Evolutionary conservation across 345 rosid genomes (phyloP).

Genomic region (Pseudoturritis turrita): DNA sequence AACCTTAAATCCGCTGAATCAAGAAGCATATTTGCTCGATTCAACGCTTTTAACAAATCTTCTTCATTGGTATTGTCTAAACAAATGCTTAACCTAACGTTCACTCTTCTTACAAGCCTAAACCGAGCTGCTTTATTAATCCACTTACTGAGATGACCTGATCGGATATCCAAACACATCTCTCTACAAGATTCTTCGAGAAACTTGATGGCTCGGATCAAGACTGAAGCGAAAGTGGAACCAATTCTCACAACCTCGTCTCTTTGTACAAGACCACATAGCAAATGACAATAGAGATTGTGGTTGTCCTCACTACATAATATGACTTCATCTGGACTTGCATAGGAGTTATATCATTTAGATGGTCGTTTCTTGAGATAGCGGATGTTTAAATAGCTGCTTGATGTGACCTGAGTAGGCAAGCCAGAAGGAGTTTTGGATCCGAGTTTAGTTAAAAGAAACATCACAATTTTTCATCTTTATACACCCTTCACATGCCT

Average conservation of each 20-base stretch:
- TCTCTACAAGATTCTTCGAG: slow-evolving; percentile 54
- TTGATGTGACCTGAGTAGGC: neutral
- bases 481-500: neutral
- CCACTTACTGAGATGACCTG: slow-evolving; percentile 51
- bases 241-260: slow-evolving; percentile 48
- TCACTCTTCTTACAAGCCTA: neutral
- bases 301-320: slow-evolving; percentile 54
- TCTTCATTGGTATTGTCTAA: too few species aligned
- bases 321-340: slow-evolving; percentile 57
- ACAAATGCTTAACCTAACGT: neutral
- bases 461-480: neutral
- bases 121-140: slow-evolving; percentile 14
- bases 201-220: slow-evolving; percentile 53
- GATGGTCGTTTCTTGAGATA: slow-evolving; percentile 44
- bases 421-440: neutral
- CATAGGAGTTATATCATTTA: slow-evolving; percentile 28
- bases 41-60: too few species aligned
- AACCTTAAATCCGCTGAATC: too few species aligned
- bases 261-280: slow-evolving; percentile 50
- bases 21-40: too few species aligned
- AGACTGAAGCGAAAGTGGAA: slow-evolving; percentile 49
- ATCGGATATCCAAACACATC: slow-evolving; percentile 44
- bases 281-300: slow-evolving; percentile 60
- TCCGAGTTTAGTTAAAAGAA: neutral
- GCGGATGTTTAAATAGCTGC: slow-evolving; percentile 30